phyloP scores from a whole-genome alignment of 2,329 filamentous ascomycete species.

The Diaporthe humulicola region DNA sequence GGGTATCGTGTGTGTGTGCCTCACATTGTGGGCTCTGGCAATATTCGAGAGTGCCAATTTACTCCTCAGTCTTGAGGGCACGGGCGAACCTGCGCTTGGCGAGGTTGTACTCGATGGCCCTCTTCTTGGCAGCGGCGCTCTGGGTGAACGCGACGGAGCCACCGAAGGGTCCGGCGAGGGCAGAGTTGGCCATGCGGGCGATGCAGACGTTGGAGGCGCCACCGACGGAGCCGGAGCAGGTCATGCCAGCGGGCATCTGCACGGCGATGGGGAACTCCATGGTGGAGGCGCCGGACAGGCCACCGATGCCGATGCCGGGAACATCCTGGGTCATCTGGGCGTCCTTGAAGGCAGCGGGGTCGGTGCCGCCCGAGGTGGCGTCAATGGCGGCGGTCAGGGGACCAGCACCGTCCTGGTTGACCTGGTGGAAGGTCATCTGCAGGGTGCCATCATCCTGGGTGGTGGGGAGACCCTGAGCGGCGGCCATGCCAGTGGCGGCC shows the following conservation, averaged over 20 bases:
- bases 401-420: conserved; percentile 79
- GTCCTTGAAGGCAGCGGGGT: conserved; percentile 69
- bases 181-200: conserved; percentile 73
- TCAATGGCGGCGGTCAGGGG: conserved; percentile 73
- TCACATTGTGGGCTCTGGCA: not conserved
- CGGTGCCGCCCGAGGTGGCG: conserved; percentile 72
- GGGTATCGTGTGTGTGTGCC: conserved; percentile 11
- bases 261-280: conserved; percentile 76
- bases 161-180: conserved; percentile 75
- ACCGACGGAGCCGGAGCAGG: conserved; percentile 70
- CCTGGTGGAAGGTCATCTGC: conserved; percentile 75
- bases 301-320: conserved; percentile 56
- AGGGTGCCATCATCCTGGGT: conserved; percentile 71
- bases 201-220: conserved; percentile 74
- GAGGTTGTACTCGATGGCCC: conserved; percentile 68
- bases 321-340: conserved; percentile 67
- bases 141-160: conserved; percentile 76
- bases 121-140: conserved; percentile 69
- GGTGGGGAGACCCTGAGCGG: conserved; percentile 66
- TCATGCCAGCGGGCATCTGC: conserved; percentile 77
- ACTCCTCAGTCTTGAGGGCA: conserved; percentile 36
- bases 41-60: not conserved
- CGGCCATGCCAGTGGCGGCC: conserved; percentile 53
- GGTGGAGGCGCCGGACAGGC: conserved; percentile 69
- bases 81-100: conserved; percentile 49